Percentiles rank a stretch among this genome's conserved stretches.
Conservation (phyloP, 2,329 filamentous ascomycete species). For the Periconia sp. region DNA sequence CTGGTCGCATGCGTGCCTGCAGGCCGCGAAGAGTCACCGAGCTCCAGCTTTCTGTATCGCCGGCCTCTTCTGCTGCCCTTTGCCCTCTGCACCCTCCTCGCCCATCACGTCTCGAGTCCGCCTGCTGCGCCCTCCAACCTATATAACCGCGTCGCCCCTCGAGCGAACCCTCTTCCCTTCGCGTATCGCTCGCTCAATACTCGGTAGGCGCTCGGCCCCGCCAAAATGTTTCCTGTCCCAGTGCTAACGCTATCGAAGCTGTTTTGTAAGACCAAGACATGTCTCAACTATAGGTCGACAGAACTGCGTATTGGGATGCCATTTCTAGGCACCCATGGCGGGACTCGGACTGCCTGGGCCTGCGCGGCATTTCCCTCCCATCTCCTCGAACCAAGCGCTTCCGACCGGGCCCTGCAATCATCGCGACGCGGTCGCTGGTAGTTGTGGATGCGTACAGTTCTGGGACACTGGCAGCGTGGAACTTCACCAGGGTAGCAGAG, state of each 20-base stretch:
- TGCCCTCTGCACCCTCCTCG: conserved; percentile 16
- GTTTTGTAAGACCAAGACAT: conserved; percentile 28
- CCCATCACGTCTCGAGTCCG: conserved; percentile 14
- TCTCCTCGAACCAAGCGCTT: conserved; percentile 40
- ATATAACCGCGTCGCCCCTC: conserved; percentile 22
- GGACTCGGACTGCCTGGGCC: conserved; percentile 32
- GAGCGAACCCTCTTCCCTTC: conserved; percentile 20
- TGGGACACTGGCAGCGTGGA: conserved; percentile 50
- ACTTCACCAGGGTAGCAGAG: conserved; percentile 34
- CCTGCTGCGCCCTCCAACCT: neutral
- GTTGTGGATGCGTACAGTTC: conserved; percentile 62
- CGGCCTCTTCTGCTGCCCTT: conserved; percentile 30
- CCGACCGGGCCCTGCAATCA: conserved; percentile 62
- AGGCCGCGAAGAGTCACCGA: conserved; percentile 34
- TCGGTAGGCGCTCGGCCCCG: conserved; percentile 39
- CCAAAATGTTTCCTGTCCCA: conserved; percentile 17
- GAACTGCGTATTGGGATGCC: conserved; percentile 40
- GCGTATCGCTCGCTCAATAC: conserved; percentile 24
- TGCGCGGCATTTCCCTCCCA: conserved; percentile 19
- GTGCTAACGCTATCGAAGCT: conserved; percentile 35
- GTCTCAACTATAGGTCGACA: conserved; percentile 34
- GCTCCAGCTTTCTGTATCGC: conserved; percentile 18
- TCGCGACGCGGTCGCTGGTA: conserved; percentile 53
- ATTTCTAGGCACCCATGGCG: conserved; percentile 42
- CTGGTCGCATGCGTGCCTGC: conserved; percentile 23